A percentile compares a stretch with the other conserved stretches of the same genome.
phyloP scores from a whole-genome alignment of 768 basidiomycete genomes.

The Suillus tomentosus region DNA sequence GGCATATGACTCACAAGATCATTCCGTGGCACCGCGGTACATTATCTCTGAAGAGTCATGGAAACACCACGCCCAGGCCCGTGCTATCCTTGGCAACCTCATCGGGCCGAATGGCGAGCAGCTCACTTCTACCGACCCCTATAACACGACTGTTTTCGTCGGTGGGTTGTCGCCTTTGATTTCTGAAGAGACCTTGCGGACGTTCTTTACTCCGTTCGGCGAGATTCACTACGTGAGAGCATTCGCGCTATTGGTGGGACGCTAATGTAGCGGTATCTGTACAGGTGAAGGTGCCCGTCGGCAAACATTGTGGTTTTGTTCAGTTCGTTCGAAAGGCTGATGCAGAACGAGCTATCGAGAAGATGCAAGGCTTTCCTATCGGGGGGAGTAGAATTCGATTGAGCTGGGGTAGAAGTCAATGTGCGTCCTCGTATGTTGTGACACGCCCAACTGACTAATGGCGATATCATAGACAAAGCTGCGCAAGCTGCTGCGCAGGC shows the following conservation, averaged over 20 bases:
- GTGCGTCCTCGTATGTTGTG: constrained; percentile 37
- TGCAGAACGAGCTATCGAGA: constrained; percentile 90
- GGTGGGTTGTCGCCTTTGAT: constrained; percentile 88
- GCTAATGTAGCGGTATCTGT: constrained; percentile 14
- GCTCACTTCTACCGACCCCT: constrained; percentile 88
- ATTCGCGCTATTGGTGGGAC: constrained; percentile 9
- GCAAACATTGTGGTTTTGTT: constrained; percentile 95
- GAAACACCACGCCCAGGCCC: constrained; percentile 84
- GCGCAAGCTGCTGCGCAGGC: constrained; percentile 88
- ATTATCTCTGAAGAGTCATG: constrained; percentile 73
- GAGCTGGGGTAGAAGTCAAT: constrained; percentile 94
- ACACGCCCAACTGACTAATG: constrained; percentile 12
- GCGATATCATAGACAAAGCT: constrained; percentile 66
- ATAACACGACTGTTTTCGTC: constrained; percentile 95
- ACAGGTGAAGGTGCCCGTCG: constrained; percentile 94
- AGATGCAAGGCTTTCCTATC: constrained; percentile 96
- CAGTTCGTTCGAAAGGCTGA: constrained; percentile 92
- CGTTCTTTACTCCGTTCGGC: constrained; percentile 91
- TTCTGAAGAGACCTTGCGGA: constrained; percentile 87
- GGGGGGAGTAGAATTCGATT: constrained; percentile 89
- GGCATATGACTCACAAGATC: constrained; percentile 46
- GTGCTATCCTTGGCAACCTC: constrained; percentile 78
- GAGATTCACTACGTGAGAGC: constrained; percentile 85
- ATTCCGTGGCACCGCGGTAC: constrained; percentile 50
- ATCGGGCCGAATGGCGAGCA: constrained; percentile 88